These are phyloP conservation scores for Solanum bulbocastanum DNA, from an alignment of 257 asterid species.

Conservation along the genomic window DNA sequence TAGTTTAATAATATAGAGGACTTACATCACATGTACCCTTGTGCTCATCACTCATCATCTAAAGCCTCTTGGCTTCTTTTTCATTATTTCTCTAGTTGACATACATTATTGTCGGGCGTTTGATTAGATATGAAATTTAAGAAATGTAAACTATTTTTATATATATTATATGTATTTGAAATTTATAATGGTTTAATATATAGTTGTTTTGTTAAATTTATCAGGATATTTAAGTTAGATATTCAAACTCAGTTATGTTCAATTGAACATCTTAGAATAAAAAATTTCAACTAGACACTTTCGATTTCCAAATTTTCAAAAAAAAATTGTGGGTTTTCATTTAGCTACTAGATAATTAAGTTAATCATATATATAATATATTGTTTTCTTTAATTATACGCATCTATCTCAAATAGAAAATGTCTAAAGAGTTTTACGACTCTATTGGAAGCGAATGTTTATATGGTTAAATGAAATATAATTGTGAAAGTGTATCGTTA, in stretches of 20 bases:
- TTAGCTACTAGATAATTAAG: no score
- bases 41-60: conserved; percentile 14
- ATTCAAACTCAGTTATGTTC: neutral
- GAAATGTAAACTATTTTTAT: rapidly evolving
- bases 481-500: neutral
- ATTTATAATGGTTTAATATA: neutral
- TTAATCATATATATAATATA: no score
- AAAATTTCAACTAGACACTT: neutral
- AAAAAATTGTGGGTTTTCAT: no score
- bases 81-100: neutral
- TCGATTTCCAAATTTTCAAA: no score
- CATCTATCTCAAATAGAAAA: no score
- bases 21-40: conserved; percentile 85
- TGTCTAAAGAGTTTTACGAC: neutral
- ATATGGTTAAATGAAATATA: neutral
- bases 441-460: no score
- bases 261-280: no score
- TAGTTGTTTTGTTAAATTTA: no score
- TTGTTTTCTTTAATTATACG: no score
- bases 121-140: neutral
- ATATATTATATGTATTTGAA: neutral
- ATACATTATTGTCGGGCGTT: neutral
- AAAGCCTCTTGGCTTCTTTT: neutral
- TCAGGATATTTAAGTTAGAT: no score
- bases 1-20: conserved; percentile 37